Conservation (phyloP, 805 yeast genomes). For the Saccharomyces jurei region DNA sequence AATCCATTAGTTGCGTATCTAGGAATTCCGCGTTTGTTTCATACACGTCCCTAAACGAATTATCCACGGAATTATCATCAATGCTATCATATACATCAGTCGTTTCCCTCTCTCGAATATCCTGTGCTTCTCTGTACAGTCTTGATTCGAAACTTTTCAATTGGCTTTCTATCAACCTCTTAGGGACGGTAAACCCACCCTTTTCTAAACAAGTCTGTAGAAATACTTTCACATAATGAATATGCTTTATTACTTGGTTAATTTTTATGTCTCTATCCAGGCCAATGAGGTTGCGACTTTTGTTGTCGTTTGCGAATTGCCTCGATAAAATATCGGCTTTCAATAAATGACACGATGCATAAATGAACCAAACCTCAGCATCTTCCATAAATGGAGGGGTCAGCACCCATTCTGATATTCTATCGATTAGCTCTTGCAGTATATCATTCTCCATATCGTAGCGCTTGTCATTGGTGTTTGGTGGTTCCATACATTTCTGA, state of each 20-base stretch:
- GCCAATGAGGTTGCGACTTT: slow-evolving; percentile 3
- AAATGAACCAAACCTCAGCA: slow-evolving; percentile 27
- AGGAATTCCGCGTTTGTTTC: not conserved
- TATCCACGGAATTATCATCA: not conserved
- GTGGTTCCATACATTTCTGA: slow-evolving; percentile 2
- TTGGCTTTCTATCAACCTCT: slow-evolving; percentile 17
- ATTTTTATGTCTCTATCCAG: slow-evolving; percentile 17
- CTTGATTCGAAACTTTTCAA: slow-evolving; percentile 17
- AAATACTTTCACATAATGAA: slow-evolving; percentile 15
- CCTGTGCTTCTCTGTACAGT: slow-evolving; percentile 6
- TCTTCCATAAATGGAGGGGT: slow-evolving; percentile 31
- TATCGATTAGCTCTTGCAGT: slow-evolving; percentile 17
- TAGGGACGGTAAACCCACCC: slow-evolving; percentile 15
- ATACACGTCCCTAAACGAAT: not conserved
- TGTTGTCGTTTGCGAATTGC: slow-evolving; percentile 2
- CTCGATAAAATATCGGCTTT: slow-evolving; percentile 20
- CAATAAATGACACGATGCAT: slow-evolving; percentile 20
- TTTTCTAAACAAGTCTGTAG: slow-evolving; percentile 14
- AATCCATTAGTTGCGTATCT: not conserved
- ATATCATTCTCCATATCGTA: slow-evolving; percentile 1
- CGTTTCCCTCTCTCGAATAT: not conserved
- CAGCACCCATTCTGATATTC: slow-evolving; percentile 22
- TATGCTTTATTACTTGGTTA: slow-evolving; percentile 18
- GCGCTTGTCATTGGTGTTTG: not conserved
- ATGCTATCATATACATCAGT: not conserved